These are phyloP conservation scores for Trametes villosa DNA, from an alignment of 768 basidiomycete genomes.

Conservation along the genomic window DNA sequence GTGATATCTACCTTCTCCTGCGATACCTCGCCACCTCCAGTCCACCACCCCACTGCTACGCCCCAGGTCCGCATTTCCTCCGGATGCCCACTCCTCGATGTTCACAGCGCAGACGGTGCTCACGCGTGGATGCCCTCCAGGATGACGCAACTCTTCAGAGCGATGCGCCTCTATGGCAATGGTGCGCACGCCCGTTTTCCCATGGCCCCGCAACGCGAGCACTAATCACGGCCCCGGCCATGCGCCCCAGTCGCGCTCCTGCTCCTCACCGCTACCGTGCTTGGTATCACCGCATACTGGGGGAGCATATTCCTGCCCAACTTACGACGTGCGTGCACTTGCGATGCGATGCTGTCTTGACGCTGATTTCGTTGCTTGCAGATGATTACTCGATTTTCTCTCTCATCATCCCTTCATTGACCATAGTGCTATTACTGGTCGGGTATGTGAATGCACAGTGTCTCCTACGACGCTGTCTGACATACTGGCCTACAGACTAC, in stretches of 20 bases:
- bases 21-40: constrained; percentile 7
- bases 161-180: constrained; percentile 37
- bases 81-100: neutral
- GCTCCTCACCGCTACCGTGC: constrained; percentile 51
- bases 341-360: neutral
- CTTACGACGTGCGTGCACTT: constrained; percentile 54
- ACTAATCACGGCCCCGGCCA: constrained; percentile 1
- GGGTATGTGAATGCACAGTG: constrained; percentile 52
- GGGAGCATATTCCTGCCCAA: constrained; percentile 68
- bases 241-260: constrained; percentile 40
- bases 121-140: constrained; percentile 5
- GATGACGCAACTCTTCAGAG: constrained; percentile 41
- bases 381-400: constrained; percentile 76
- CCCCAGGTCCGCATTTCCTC: constrained; percentile 7
- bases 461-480: neutral
- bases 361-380: constrained; percentile 31
- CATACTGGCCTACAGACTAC: constrained; percentile 48
- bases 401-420: constrained; percentile 64
- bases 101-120: neutral
- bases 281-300: constrained; percentile 72
- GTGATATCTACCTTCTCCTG: neutral
- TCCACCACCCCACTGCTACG: neutral
- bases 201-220: neutral
- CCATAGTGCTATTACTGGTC: constrained; percentile 56
- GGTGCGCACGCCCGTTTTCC: constrained; percentile 25